These are phyloP conservation scores for Trichophyton verrucosum DNA, from an alignment of 2,329 filamentous ascomycete genomes.

Conservation along the genomic window DNA sequence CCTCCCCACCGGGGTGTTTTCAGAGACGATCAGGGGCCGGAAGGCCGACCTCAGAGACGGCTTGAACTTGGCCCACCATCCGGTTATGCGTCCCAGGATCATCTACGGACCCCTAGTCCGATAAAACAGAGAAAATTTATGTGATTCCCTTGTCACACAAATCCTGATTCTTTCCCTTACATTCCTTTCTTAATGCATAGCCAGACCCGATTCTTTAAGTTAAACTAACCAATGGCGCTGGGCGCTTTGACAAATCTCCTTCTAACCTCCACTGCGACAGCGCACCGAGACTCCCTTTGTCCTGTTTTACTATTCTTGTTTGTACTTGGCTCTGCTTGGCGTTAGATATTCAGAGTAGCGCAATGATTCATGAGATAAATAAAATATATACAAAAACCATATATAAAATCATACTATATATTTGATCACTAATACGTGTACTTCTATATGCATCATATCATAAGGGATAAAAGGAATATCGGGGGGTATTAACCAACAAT, in stretches of 20 bases:
- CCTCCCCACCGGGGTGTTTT: not conserved
- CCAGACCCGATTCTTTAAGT: too few species aligned
- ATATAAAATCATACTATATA: not conserved
- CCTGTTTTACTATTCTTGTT: not conserved
- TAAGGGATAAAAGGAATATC: too few species aligned
- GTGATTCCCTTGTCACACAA: slow-evolving; percentile 1
- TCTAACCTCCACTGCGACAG: not conserved
- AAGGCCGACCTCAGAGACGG: slow-evolving; percentile 20
- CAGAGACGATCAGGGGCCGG: slow-evolving; percentile 7
- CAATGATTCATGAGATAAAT: not conserved
- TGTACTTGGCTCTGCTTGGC: not conserved
- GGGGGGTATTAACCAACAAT: not conserved
- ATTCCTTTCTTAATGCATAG: not conserved
- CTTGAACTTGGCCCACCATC: slow-evolving; percentile 23
- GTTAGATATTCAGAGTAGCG: not conserved
- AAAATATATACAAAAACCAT: not conserved
- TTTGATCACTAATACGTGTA: not conserved
- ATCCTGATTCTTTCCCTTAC: not conserved
- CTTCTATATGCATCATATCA: not conserved
- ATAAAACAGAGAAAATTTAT: slow-evolving; percentile 20
- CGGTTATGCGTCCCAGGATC: slow-evolving; percentile 20
- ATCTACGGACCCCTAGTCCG: slow-evolving; percentile 29
- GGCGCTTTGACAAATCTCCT: not conserved
- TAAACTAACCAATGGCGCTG: not conserved
- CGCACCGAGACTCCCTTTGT: not conserved